Conservation (phyloP, 495 filamentous ascomycete species). For the Neurospora sp. region DNA sequence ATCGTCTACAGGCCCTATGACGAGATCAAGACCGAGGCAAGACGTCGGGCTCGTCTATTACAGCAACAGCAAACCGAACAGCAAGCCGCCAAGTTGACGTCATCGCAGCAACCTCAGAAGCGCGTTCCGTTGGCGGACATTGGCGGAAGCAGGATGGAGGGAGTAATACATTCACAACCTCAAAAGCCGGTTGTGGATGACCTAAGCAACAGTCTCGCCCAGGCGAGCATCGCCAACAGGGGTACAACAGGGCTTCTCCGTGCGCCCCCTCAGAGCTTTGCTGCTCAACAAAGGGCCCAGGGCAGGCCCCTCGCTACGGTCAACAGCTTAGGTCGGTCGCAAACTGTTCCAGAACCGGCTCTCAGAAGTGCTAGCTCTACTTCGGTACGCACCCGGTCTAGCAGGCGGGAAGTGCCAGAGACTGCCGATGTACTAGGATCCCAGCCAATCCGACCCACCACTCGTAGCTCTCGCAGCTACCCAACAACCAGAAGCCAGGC, state of each 20-base stretch:
- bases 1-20: constrained; percentile 56
- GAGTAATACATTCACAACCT: background rate
- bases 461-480: constrained; percentile 20
- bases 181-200: constrained; percentile 9
- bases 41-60: constrained; percentile 19
- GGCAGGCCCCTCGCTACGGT: constrained; percentile 22
- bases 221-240: constrained; percentile 10
- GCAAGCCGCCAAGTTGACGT: background rate
- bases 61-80: constrained; percentile 7
- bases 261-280: constrained; percentile 44
- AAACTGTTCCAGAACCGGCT: constrained; percentile 12
- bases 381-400: background rate
- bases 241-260: constrained; percentile 25
- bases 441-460: constrained; percentile 4
- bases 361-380: constrained; percentile 8
- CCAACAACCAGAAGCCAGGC: constrained; percentile 13
- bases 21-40: constrained; percentile 27
- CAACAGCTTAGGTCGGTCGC: constrained; percentile 5
- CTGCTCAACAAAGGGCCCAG: constrained; percentile 47
- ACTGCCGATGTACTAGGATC: constrained; percentile 9
- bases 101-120: background rate
- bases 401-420: background rate
- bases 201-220: constrained; percentile 12
- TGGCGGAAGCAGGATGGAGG: background rate
- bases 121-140: background rate